phyloP scores from a whole-genome alignment of 129 eudicot species.

The Chrysanthemum seticuspe region DNA sequence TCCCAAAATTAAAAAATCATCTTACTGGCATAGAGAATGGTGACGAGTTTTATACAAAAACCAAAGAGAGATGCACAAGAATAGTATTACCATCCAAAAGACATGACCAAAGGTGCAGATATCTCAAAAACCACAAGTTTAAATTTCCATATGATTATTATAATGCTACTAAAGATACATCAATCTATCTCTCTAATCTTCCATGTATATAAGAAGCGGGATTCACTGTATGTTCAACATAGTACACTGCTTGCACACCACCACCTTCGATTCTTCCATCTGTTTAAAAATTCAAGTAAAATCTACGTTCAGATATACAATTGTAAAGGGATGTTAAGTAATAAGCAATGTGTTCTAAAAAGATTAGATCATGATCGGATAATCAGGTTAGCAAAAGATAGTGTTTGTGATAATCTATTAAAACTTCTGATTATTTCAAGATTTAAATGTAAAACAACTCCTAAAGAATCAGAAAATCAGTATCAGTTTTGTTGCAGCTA shows the following conservation, averaged over 20 bases:
- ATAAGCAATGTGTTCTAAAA: no score
- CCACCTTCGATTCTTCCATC: constrained; percentile 19
- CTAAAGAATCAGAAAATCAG: no score
- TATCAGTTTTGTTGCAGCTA: no score
- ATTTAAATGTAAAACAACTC: no score
- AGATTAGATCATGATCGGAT: no score
- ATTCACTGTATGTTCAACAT: constrained; percentile 40
- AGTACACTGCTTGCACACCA: constrained; percentile 30
- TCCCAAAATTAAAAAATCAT: constrained; percentile 6
- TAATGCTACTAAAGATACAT: constrained; percentile 18
- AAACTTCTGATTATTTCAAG: no score
- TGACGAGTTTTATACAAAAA: constrained; percentile 24
- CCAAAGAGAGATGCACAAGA: constrained; percentile 27
- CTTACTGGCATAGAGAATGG: background rate
- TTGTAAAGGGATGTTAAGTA: no score
- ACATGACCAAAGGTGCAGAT: constrained; percentile 13
- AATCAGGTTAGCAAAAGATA: no score
- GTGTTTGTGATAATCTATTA: no score
- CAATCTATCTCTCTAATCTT: constrained; percentile 31
- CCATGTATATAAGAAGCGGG: constrained; percentile 32
- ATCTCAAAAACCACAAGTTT: constrained; percentile 14
- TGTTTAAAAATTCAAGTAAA: constrained; percentile 14
- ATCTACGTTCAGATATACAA: constrained; percentile 11
- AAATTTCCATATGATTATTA: constrained; percentile 17
- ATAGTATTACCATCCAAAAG: constrained; percentile 12